Base-by-base conservation (phyloP, 148 eudicot genomes). In the Camellia japonica region DNA sequence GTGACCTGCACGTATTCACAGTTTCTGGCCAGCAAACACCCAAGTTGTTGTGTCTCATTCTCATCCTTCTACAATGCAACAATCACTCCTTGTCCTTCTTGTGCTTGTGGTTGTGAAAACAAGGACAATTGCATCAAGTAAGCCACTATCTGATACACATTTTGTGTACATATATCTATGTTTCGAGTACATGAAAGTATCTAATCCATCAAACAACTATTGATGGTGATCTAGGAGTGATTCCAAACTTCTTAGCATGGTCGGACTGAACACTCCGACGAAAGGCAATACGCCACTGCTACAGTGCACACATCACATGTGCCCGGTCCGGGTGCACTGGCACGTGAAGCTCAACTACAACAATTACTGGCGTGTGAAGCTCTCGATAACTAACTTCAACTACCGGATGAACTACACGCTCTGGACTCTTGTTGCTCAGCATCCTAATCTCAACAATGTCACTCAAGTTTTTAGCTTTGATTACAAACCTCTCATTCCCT, bases 61-160 rank as follows among this genome's bases (percentile, higher is more conserved):
- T 93, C 97, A n/a, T 86, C 93, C 14, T 93, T 93, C 87, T 93
- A 93, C 88, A 93, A 93, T 38, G 92, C 90, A 3, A 89, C 97
- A 3, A 87, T 93, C 71, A 87, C 87, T n/a, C 79, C 94, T 74
- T 93, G 97, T 67, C 94, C 97, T 47, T 83, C 92, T 14, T 93
- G 97, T 55, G 82, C 97, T 3, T 93, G 97, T 42, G 94, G 97
- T 47, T 93, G 97, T 60, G 90, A 91, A 62, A 87, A 89, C 82
- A 90, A 83, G 66, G 80, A 82, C 63, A 85, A 87, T 52, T 93
- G 97, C 56, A 69, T 93, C 87, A 86, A 86, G 94, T 93, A 90
- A 88, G 90, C 73, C 4, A 61, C 65, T 30, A 44, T 54, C 49
- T 60, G 12, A 23, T n/a, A 23, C 7, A 18, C 9, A 3, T 3